Evolutionary conservation across 768 basidiomycete species (phyloP).

Genomic region (Lactarius evosmus): DNA sequence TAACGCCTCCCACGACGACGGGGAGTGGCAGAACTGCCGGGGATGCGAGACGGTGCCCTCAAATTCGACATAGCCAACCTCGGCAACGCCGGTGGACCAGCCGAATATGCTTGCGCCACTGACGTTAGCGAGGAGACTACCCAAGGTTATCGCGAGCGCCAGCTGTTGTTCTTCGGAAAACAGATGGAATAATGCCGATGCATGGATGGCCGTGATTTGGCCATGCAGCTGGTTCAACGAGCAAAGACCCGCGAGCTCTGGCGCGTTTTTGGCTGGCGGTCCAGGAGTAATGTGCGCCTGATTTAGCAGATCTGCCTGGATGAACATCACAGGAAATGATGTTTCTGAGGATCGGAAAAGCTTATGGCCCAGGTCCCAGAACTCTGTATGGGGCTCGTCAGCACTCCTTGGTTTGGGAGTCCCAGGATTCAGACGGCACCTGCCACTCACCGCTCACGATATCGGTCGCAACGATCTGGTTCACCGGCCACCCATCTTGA

Average conservation of each 20-base stretch:
- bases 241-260: conserved; percentile 34
- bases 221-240: conserved; percentile 47
- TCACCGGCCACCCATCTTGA: conserved; percentile 43
- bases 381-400: conserved; percentile 37
- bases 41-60: conserved; percentile 22
- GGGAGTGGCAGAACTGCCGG: conserved; percentile 17
- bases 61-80: conserved; percentile 34
- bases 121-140: conserved; percentile 41
- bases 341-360: conserved; percentile 52
- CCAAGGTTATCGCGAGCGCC: conserved; percentile 42
- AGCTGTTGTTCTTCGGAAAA: conserved; percentile 44
- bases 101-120: conserved; percentile 51
- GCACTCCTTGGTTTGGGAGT: not conserved
- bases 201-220: conserved; percentile 48
- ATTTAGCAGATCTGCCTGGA: conserved; percentile 53
- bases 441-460: conserved; percentile 35
- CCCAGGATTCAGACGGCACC: not conserved
- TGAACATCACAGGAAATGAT: conserved; percentile 52
- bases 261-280: conserved; percentile 25
- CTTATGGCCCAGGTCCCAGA: conserved; percentile 60
- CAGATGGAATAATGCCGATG: conserved; percentile 48
- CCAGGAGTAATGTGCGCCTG: not conserved
- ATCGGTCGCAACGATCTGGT: conserved; percentile 42
- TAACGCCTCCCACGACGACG: conserved; percentile 18
- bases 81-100: conserved; percentile 36